These are phyloP conservation scores for Conticribra weissflogii DNA, from an alignment of 108 stramenopile genomes.

Conservation along the genomic window DNA sequence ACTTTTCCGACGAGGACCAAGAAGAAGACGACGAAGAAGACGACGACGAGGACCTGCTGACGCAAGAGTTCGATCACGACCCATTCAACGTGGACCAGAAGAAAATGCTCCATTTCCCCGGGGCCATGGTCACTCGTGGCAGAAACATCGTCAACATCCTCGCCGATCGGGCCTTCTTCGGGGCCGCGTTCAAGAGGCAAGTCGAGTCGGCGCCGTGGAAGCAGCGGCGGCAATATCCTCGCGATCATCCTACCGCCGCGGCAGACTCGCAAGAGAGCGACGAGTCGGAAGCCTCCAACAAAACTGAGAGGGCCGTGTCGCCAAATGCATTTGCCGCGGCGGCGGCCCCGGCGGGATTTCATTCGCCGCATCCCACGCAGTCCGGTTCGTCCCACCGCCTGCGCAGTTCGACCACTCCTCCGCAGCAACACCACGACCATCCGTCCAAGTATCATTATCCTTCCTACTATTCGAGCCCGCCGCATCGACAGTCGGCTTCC, in stretches of 20 bases:
- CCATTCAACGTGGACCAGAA: conserved; percentile 21
- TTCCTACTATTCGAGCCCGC: neutral
- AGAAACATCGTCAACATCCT: conserved; percentile 13
- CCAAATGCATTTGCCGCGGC: neutral
- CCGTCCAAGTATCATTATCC: neutral
- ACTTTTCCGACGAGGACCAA: conserved; percentile 8
- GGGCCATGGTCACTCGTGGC: neutral
- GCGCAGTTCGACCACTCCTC: too few species aligned
- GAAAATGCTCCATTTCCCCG: conserved; percentile 13
- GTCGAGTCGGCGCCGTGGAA: neutral
- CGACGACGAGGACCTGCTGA: conserved; percentile 11
- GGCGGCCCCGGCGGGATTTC: neutral
- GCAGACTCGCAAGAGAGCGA: neutral
- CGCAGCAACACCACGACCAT: neutral
- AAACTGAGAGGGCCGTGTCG: neutral
- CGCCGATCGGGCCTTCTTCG: conserved; percentile 6
- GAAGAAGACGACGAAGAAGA: conserved; percentile 28
- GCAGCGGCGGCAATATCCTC: neutral
- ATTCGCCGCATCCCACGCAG: neutral
- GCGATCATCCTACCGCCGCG: too few species aligned
- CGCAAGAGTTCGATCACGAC: conserved; percentile 11
- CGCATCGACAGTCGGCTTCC: neutral
- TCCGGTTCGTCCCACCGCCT: too few species aligned
- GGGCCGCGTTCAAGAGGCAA: neutral
- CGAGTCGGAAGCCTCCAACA: neutral